Conservation (phyloP, 148 eudicot species). For the Talinum fruticosum region DNA sequence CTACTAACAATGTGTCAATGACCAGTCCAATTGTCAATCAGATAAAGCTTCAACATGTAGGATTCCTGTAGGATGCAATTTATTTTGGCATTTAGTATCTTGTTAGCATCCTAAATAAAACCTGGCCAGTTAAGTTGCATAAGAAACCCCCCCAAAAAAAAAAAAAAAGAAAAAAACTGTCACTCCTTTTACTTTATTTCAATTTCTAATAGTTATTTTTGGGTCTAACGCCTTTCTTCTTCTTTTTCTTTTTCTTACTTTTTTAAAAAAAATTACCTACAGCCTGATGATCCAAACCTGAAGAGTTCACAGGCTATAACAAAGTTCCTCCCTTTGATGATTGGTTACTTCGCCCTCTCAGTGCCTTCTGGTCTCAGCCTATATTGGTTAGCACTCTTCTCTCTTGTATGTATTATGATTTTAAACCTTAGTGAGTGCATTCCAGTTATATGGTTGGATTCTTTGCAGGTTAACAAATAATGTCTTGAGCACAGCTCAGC, state of each 20-base stretch:
- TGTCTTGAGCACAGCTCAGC: slow-evolving; percentile 85
- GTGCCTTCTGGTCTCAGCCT: slow-evolving; percentile 97
- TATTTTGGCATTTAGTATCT: neutral
- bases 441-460: neutral
- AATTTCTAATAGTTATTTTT: neutral
- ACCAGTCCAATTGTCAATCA: neutral
- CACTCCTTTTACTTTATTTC: no score
- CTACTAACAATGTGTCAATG: neutral
- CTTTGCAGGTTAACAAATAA: slow-evolving; percentile 85
- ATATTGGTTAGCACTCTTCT: slow-evolving; percentile 60
- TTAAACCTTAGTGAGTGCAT: neutral
- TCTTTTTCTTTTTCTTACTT: no score
- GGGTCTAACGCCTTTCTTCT: neutral
- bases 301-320: slow-evolving; percentile 83
- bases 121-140: neutral
- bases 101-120: neutral
- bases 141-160: neutral
- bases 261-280: no score
- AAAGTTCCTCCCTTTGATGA: slow-evolving; percentile 77
- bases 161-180: no score
- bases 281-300: slow-evolving; percentile 69
- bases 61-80: neutral
- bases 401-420: neutral
- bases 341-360: slow-evolving; percentile 92
- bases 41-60: neutral